These are phyloP conservation scores for Postia placenta DNA, from an alignment of 768 basidiomycete species.

Conservation along the genomic window DNA sequence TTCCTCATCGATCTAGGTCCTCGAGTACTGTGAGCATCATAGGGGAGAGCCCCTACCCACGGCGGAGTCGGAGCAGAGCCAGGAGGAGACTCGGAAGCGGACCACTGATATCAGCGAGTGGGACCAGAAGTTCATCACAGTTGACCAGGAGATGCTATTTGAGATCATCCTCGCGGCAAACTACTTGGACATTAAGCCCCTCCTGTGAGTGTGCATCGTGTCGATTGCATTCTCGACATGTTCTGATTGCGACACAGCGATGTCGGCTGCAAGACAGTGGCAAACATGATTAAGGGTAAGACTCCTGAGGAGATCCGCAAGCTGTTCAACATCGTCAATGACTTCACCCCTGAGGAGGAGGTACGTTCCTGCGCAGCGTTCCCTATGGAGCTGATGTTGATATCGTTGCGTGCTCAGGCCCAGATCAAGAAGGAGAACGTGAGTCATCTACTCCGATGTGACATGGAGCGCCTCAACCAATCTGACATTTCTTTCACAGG, in stretches of 20 bases:
- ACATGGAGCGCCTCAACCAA: background rate
- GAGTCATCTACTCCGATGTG: constrained; percentile 30
- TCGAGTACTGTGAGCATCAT: constrained; percentile 99
- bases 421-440: constrained; percentile 99
- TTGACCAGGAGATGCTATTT: constrained; percentile 99
- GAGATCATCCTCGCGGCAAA: constrained; percentile 99
- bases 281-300: constrained; percentile 99
- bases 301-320: constrained; percentile 99
- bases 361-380: constrained; percentile 35
- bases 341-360: constrained; percentile 99
- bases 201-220: constrained; percentile 58
- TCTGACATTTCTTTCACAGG: constrained; percentile 36
- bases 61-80: constrained; percentile 70
- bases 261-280: constrained; percentile 97
- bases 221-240: background rate
- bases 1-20: constrained; percentile 49
- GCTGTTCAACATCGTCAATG: constrained; percentile 95
- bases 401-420: constrained; percentile 42
- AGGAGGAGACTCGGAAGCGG: constrained; percentile 94
- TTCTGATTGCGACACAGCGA: constrained; percentile 45
- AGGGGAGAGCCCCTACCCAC: constrained; percentile 93
- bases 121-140: constrained; percentile 98
- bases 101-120: constrained; percentile 99
- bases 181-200: constrained; percentile 98
- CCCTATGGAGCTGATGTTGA: constrained; percentile 1